Conservation (phyloP, 352 stramenopile genomes). For the Thalassiosira allenii region DNA sequence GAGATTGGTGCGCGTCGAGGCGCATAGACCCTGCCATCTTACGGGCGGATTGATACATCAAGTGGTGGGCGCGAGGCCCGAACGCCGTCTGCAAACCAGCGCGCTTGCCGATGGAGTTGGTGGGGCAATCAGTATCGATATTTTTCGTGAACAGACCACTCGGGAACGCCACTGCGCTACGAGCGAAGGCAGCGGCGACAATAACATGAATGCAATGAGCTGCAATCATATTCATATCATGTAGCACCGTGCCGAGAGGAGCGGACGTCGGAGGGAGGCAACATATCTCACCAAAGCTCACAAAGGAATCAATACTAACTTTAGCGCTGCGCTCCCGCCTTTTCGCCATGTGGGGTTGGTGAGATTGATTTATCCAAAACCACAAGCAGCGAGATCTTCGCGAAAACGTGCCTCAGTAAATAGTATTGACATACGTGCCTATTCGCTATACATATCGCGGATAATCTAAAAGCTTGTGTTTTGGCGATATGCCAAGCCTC, state of each 20-base stretch:
- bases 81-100: no score
- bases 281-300: neutral
- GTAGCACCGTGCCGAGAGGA: neutral
- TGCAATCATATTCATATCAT: neutral
- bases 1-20: neutral
- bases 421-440: no score
- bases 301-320: neutral
- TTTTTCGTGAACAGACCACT: no score
- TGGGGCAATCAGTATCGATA: no score
- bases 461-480: no score
- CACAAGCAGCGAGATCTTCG: neutral
- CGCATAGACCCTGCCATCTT: neutral
- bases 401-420: no score
- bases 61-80: neutral
- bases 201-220: no score
- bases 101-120: no score
- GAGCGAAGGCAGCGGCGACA: no score
- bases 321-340: neutral
- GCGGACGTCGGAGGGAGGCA: neutral
- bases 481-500: no score
- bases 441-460: no score
- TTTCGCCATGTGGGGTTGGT: neutral
- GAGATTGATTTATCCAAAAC: neutral
- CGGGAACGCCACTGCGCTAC: no score
- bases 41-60: neutral